Base-by-base conservation (phyloP, 2,329 filamentous ascomycete species). In the Alternaria sp. region DNA sequence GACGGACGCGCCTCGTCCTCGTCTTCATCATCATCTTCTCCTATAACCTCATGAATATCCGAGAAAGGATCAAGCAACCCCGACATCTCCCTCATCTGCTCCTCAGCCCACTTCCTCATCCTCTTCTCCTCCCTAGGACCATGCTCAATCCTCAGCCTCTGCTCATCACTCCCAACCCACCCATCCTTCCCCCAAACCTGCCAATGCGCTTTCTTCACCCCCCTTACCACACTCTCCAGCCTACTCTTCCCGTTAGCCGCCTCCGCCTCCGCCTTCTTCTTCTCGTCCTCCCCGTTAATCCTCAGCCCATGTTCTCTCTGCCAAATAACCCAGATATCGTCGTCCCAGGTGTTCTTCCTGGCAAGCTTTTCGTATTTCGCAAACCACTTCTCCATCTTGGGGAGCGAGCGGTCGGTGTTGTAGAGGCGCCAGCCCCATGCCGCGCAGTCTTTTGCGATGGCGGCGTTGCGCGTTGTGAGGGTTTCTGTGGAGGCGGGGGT, bases 251-350 rank as follows among this genome's bases (percentile, higher is more conserved):
- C 23, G 2, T 2, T 6, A 13, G 9, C 13, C 12, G 10, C 21
- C 17, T 12, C 13, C 10, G 13, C 21, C 30, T 23, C 17, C 1
- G 23, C 47, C 7, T 53, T 46, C 11, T 46, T 21, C 11, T 9
- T 23, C 15, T 13, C 17, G 13, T 50, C 30, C 15, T 23, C 25
- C 13, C 4, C 17, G 17, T 23, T 21, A 17, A 64, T 61, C 47
- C 49, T 45, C 5, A 62, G 12, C 3, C 53, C 53, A 25, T 51
- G 44, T 19, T 64, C 58, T 5, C 58, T 21, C 49, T 64, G 58
- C 58, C 58, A 64, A 4, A 64, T 62, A 0, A 26, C 28, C 62
- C 62, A 64, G 1, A 61, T 15, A 36, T 62, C 62, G 1, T 55
- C 44, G 0, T 62, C 32, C 58, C 62, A 64, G 3, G 26, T 17